These are phyloP conservation scores for Cinchona pubescens DNA, from an alignment of 257 asterid species.

Conservation along the genomic window DNA sequence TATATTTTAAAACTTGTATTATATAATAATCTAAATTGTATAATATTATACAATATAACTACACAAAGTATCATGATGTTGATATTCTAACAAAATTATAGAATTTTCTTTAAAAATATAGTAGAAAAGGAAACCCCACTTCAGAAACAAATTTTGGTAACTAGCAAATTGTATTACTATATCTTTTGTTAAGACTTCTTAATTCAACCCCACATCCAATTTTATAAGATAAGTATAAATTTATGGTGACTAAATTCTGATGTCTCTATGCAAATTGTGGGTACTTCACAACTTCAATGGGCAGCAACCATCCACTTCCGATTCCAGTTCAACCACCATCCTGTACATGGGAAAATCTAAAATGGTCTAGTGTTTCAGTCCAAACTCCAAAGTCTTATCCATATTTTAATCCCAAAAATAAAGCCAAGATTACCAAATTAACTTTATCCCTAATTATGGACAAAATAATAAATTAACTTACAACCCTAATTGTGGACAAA, in stretches of 20 bases:
- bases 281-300: slow-evolving; percentile 10
- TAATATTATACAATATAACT: too few relatives aligned
- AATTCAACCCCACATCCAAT: too few relatives aligned
- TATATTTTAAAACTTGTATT: too few relatives aligned
- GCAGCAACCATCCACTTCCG: not conserved
- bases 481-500: too few relatives aligned
- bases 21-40: too few relatives aligned
- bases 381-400: slow-evolving; percentile 8
- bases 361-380: not conserved
- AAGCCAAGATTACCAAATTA: not conserved
- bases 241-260: slow-evolving; percentile 16
- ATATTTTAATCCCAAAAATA: too few relatives aligned
- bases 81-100: too few relatives aligned
- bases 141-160: not conserved
- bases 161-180: not conserved
- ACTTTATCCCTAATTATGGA: too few relatives aligned
- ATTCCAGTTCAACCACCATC: not conserved
- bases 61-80: too few relatives aligned
- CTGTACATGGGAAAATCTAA: too few relatives aligned
- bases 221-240: slow-evolving; percentile 18
- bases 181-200: not conserved
- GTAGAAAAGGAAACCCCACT: not conserved
- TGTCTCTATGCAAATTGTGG: slow-evolving; percentile 10
- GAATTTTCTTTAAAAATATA: too few relatives aligned
- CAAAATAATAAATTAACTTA: too few relatives aligned